Evolutionary conservation across 2,329 filamentous ascomycete species (phyloP).

Genomic region (Neofusicoccum sp.): DNA sequence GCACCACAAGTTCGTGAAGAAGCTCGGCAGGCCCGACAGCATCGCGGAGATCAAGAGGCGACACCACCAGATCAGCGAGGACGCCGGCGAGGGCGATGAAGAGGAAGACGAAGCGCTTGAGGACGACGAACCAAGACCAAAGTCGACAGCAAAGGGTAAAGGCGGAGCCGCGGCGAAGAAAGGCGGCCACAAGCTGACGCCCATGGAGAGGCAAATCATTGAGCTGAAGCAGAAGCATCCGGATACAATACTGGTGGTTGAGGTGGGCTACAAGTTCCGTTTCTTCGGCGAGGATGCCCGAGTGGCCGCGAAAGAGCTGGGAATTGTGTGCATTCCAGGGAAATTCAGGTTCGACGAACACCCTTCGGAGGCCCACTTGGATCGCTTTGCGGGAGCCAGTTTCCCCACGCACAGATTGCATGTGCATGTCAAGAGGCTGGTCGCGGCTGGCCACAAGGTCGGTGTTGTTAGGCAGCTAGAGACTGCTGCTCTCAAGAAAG

Average conservation of each 20-base stretch:
- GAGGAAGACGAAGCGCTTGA: slow-evolving; percentile 57
- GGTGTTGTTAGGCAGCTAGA: slow-evolving; percentile 93
- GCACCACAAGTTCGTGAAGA: slow-evolving; percentile 85
- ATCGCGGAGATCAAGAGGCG: slow-evolving; percentile 67
- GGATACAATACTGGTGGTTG: slow-evolving; percentile 87
- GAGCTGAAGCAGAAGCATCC: slow-evolving; percentile 91
- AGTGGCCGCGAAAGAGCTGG: slow-evolving; percentile 83
- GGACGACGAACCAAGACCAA: slow-evolving; percentile 53
- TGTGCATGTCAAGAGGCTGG: slow-evolving; percentile 91
- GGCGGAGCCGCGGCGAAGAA: slow-evolving; percentile 65
- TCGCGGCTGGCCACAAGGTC: slow-evolving; percentile 92
- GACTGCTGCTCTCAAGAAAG: slow-evolving; percentile 93
- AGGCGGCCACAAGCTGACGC: slow-evolving; percentile 80
- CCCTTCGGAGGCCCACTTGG: slow-evolving; percentile 86
- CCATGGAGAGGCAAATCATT: slow-evolving; percentile 89
- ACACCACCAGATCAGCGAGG: slow-evolving; percentile 58
- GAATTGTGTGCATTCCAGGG: slow-evolving; percentile 95
- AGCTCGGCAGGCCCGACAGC: slow-evolving; percentile 84
- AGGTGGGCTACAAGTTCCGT: slow-evolving; percentile 97
- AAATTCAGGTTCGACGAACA: slow-evolving; percentile 95
- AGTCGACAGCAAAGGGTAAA: slow-evolving; percentile 46
- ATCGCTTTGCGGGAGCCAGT: slow-evolving; percentile 92
- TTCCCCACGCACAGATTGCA: slow-evolving; percentile 90
- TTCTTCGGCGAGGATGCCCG: slow-evolving; percentile 97
- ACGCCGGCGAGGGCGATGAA: slow-evolving; percentile 55